Conservation (phyloP, 768 basidiomycete genomes). For the Naganishia vishniacii region DNA sequence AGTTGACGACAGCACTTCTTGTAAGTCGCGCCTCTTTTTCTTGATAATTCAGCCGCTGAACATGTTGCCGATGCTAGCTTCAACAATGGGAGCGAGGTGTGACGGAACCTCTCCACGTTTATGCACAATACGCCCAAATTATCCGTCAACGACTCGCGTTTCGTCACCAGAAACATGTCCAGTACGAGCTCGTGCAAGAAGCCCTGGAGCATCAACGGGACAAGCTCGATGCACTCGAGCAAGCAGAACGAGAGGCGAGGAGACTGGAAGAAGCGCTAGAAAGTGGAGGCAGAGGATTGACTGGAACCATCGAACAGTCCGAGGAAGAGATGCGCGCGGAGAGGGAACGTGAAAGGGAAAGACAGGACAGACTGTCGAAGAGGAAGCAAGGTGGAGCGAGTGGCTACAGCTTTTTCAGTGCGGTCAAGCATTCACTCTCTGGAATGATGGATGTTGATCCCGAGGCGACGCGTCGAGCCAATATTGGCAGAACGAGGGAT, state of each 20-base stretch:
- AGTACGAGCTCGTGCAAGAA: constrained; percentile 96
- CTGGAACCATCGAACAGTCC: constrained; percentile 30
- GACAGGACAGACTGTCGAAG: constrained; percentile 25
- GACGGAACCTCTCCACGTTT: constrained; percentile 93
- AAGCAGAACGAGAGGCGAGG: constrained; percentile 82
- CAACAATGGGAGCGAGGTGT: constrained; percentile 91
- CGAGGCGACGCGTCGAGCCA: constrained; percentile 84
- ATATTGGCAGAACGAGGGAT: constrained; percentile 90
- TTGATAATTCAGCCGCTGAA: neutral
- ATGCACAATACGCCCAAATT: constrained; percentile 85
- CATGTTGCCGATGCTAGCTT: constrained; percentile 53
- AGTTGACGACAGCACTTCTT: constrained; percentile 82
- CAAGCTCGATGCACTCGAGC: constrained; percentile 80
- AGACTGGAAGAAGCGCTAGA: constrained; percentile 82
- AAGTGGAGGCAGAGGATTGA: constrained; percentile 49
- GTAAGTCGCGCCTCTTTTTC: constrained; percentile 52
- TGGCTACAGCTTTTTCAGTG: constrained; percentile 75
- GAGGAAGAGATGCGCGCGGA: constrained; percentile 29
- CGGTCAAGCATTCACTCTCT: constrained; percentile 86
- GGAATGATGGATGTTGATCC: constrained; percentile 99
- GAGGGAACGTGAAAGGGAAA: constrained; percentile 27
- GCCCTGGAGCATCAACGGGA: constrained; percentile 74
- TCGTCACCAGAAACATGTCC: constrained; percentile 95
- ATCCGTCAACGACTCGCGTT: constrained; percentile 91
- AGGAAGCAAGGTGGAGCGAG: constrained; percentile 24